Conservation (phyloP, 2,329 filamentous ascomycete genomes). For the Fusarium sp. region DNA sequence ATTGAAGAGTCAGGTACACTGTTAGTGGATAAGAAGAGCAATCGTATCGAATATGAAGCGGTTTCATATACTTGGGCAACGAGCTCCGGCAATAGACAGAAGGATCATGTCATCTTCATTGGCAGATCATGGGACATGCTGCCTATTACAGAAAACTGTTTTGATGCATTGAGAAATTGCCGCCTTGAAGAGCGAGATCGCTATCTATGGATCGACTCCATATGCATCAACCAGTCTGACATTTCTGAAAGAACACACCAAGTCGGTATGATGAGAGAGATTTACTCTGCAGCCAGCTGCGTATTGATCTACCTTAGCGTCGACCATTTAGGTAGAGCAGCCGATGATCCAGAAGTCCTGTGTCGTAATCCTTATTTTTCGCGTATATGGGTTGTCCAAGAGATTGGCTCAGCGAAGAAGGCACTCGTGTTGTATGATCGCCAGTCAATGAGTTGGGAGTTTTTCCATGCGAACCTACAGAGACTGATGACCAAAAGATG, state of each 20-base stretch:
- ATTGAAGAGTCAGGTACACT: background rate
- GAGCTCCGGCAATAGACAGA: background rate
- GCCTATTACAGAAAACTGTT: background rate
- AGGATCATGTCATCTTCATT: background rate
- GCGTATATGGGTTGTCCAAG: background rate
- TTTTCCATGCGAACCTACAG: background rate
- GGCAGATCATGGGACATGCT: background rate
- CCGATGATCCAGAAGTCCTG: background rate
- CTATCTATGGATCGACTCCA: background rate
- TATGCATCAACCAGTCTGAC: constrained; percentile 4
- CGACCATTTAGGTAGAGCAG: too few relatives aligned
- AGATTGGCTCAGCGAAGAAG: background rate
- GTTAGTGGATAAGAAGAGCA: fast-evolving
- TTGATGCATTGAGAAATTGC: background rate
- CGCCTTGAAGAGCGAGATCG: background rate
- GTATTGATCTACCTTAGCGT: background rate
- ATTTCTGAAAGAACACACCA: background rate
- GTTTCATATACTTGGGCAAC: constrained; percentile 5
- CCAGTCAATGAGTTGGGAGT: background rate
- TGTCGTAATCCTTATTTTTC: background rate
- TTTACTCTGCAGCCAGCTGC: background rate
- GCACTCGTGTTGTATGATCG: fast-evolving
- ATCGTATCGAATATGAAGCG: background rate
- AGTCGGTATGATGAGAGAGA: background rate
- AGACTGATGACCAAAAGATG: fast-evolving